These are phyloP conservation scores for Acanthamoeba sp. DNA, from an alignment of 208 protist genomes.

Conservation along the genomic window DNA sequence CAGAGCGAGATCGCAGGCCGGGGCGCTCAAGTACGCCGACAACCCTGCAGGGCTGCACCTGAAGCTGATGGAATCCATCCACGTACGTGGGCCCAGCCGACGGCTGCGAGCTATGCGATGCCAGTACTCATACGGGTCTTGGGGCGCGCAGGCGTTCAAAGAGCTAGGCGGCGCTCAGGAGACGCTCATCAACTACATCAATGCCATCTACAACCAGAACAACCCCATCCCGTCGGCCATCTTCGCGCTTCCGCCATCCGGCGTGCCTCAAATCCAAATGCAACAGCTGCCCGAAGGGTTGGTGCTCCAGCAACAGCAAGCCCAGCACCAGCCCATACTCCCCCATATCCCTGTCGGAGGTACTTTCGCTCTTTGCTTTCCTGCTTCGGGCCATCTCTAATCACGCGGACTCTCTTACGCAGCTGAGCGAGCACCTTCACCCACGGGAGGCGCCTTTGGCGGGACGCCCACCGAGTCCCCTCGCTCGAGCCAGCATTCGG, in stretches of 20 bases:
- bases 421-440: neutral
- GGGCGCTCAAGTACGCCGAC: slow-evolving; percentile 6
- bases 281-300: neutral
- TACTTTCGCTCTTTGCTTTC: too few relatives aligned
- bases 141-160: slow-evolving; percentile 43
- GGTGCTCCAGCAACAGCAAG: neutral
- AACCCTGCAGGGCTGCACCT: slow-evolving; percentile 1
- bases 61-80: slow-evolving; percentile 32
- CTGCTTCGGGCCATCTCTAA: too few relatives aligned
- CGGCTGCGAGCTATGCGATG: too few relatives aligned
- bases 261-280: neutral
- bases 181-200: slow-evolving; percentile 35
- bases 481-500: neutral
- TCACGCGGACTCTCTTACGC: too few relatives aligned
- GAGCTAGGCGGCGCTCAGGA: slow-evolving; percentile 2
- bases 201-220: neutral
- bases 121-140: too few relatives aligned
- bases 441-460: neutral
- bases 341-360: too few relatives aligned
- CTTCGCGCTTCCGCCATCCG: neutral
- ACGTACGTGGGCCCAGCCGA: neutral
- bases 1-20: neutral
- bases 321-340: too few relatives aligned
- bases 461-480: neutral
- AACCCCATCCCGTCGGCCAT: slow-evolving; percentile 2